phyloP scores from a whole-genome alignment of 208 protist species.

The Ichthyophonus hoferi region DNA sequence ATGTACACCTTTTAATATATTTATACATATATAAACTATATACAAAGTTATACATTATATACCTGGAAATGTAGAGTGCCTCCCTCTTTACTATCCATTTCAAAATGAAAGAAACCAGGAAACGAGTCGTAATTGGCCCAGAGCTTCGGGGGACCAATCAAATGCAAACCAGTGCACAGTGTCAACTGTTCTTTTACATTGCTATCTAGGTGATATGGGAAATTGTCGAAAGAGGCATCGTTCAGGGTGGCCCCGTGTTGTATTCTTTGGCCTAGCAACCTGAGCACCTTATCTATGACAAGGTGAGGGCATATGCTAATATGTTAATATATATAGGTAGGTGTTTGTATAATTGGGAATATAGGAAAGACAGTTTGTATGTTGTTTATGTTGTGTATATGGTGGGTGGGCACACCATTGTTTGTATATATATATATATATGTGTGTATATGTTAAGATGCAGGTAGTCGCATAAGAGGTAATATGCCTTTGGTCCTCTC shows the following conservation, averaged over 20 bases:
- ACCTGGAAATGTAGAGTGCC: neutral
- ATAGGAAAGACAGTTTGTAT: neutral
- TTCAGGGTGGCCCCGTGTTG: neutral
- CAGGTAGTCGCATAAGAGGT: no score
- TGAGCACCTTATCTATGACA: neutral
- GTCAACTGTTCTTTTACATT: neutral
- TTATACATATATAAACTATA: no score
- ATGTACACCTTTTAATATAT: no score
- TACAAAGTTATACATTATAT: no score
- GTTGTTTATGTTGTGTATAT: neutral
- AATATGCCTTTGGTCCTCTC: no score
- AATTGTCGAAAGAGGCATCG: neutral
- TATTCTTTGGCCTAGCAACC: neutral
- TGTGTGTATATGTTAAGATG: neutral
- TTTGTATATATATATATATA: neutral
- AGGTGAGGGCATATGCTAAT: neutral
- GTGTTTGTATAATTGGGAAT: neutral
- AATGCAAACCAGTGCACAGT: neutral
- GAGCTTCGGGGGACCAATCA: neutral
- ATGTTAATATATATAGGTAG: neutral
- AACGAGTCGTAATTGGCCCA: neutral
- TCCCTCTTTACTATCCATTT: neutral
- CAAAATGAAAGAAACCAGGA: neutral
- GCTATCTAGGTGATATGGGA: neutral
- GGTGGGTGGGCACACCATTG: neutral